Evolutionary conservation across 2,329 filamentous ascomycete genomes (phyloP).

Genomic region (Penicillium sp.): DNA sequence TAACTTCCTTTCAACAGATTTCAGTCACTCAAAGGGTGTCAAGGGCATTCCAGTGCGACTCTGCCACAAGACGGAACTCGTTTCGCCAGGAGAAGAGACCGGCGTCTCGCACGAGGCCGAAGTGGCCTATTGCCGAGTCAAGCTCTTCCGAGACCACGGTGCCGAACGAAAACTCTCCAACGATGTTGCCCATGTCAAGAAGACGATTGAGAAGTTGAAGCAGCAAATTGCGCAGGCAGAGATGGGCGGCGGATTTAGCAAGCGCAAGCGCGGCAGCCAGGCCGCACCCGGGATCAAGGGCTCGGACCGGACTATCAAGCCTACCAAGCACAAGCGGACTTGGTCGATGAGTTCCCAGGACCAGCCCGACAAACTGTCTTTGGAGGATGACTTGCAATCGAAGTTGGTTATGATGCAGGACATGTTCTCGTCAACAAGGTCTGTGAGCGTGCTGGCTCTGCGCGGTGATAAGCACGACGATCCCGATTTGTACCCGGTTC

Average conservation of each 20-base stretch:
- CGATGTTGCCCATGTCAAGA: slow-evolving; percentile 90
- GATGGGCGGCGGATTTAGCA: slow-evolving; percentile 56
- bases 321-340: slow-evolving; percentile 83
- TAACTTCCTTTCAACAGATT: slow-evolving; percentile 97
- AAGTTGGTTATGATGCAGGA: slow-evolving; percentile 43
- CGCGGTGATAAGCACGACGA: slow-evolving; percentile 44
- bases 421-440: slow-evolving; percentile 45
- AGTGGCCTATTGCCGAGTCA: slow-evolving; percentile 92
- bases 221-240: slow-evolving; percentile 80
- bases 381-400: slow-evolving; percentile 44
- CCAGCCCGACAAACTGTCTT: slow-evolving; percentile 39
- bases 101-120: slow-evolving; percentile 49
- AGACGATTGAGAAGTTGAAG: slow-evolving; percentile 92
- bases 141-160: slow-evolving; percentile 92
- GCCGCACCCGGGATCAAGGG: slow-evolving; percentile 46
- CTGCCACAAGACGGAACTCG: slow-evolving; percentile 78
- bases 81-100: slow-evolving; percentile 50
- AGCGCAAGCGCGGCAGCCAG: slow-evolving; percentile 54
- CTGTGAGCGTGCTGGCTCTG: slow-evolving; percentile 41
- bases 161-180: slow-evolving; percentile 93
- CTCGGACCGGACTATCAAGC: slow-evolving; percentile 61
- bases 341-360: slow-evolving; percentile 82
- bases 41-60: slow-evolving; percentile 93
- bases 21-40: slow-evolving; percentile 96
- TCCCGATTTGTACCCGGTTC: slow-evolving; percentile 42